Evolutionary conservation across 83 land plant genomes (phyloP), one percentile per base, ranked within the genome.

Genomic region (Isoetes engelmannii): DNA sequence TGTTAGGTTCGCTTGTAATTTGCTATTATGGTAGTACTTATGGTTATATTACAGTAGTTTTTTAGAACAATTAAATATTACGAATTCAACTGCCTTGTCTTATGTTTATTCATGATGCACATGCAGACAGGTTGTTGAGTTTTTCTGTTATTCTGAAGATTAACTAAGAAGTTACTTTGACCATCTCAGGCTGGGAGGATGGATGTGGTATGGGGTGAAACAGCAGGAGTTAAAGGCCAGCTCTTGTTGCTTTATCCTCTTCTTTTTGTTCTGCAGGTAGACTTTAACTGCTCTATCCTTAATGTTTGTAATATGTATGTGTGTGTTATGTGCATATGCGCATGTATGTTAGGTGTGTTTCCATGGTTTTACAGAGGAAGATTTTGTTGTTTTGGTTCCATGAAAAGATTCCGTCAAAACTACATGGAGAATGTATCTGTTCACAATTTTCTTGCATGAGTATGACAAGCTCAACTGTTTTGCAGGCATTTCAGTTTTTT

Each of bases 171-270:
- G n/a, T n/a, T n/a, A n/a, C n/a, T n/a, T n/a, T n/a, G n/a, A n/a
- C n/a, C n/a, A n/a, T n/a, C n/a, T n/a, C 83, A 92, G 97, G 97
- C 97, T 44, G 87, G 84, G 67, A 81, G 97, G 81, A 92, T 92
- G 97, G 97, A 92, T 79, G 92, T 92, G 65, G 97, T 92, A 8
- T 89, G 96, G 97, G 97, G 97, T 80, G 97, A 92, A 83, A 82
- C 97, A 53, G 85, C 97, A 65, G 97, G 92, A 57, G 95, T 92
- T 41, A 83, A 87, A 63, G 97, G 97, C 13, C 97, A 92, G 72
- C 67, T 92, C 5, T 85, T 80, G 92, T 50, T 87, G 46, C 76
- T 92, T 47, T 92, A 78, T 50, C 96, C 92, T 12, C 64, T 89
- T 47, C 84, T 92, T 64, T 92, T 92, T 65, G 67, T 82, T 47